Evolutionary conservation across 169 alveolate genomes (phyloP).

Genomic region (Cryptosporidium andersoni): DNA sequence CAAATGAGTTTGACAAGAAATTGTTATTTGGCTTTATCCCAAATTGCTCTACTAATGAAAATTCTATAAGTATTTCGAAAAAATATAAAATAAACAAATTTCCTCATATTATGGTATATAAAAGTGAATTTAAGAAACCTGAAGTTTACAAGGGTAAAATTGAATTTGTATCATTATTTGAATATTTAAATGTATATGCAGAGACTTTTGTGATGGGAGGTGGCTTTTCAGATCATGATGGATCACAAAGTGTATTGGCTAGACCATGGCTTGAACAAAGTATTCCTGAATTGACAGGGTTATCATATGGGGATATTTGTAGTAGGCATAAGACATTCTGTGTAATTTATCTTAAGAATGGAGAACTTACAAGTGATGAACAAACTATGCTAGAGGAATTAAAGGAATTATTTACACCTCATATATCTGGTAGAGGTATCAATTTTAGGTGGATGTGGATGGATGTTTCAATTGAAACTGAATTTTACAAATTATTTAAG

Average conservation of each 20-base stretch:
- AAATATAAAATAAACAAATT: slow-evolving; percentile 86
- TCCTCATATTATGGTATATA: slow-evolving; percentile 87
- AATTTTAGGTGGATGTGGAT: slow-evolving; percentile 88
- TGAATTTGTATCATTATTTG: slow-evolving; percentile 86
- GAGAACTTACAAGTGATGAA: slow-evolving; percentile 78
- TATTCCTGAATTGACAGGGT: slow-evolving; percentile 83
- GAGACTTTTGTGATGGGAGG: slow-evolving; percentile 96
- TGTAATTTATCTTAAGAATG: slow-evolving; percentile 82
- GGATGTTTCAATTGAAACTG: slow-evolving; percentile 79
- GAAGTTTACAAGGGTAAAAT: slow-evolving; percentile 89
- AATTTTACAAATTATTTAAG: slow-evolving; percentile 78
- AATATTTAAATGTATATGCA: slow-evolving; percentile 93
- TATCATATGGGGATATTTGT: slow-evolving; percentile 86
- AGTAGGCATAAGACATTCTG: slow-evolving; percentile 83
- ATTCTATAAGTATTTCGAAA: slow-evolving; percentile 73
- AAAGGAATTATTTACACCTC: slow-evolving; percentile 82
- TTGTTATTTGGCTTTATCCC: slow-evolving; percentile 82
- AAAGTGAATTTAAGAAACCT: slow-evolving; percentile 82
- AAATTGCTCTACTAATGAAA: slow-evolving; percentile 71
- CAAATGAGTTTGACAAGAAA: slow-evolving; percentile 80
- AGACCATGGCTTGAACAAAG: slow-evolving; percentile 87
- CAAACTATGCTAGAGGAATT: slow-evolving; percentile 82
- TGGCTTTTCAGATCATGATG: slow-evolving; percentile 83
- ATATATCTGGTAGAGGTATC: slow-evolving; percentile 81
- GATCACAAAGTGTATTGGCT: slow-evolving; percentile 77